Evolutionary conservation across 257 asterid species (phyloP).

Genomic region (Fraxinus excelsior): DNA sequence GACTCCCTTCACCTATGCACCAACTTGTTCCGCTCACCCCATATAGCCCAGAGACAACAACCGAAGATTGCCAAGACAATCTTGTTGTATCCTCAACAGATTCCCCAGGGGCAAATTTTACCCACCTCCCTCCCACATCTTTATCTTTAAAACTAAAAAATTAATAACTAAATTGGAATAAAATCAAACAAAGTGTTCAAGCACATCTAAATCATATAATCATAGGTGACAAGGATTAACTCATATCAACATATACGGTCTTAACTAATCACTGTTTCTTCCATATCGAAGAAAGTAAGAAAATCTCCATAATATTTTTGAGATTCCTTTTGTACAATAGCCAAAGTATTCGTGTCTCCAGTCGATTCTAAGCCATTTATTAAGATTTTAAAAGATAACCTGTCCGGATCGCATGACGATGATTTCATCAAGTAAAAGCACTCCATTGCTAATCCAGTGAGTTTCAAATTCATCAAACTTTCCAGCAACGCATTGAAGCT

Average conservation of each 20-base stretch:
- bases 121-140: too few relatives aligned
- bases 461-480: conserved; percentile 52
- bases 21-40: too few relatives aligned
- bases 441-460: conserved; percentile 52
- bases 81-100: too few relatives aligned
- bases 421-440: conserved; percentile 67
- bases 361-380: conserved; percentile 49
- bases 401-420: conserved; percentile 57
- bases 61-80: too few relatives aligned
- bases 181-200: too few relatives aligned
- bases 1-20: too few relatives aligned
- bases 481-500: conserved; percentile 61
- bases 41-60: too few relatives aligned
- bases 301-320: conserved; percentile 35
- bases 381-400: conserved; percentile 44
- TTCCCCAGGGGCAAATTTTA: too few relatives aligned
- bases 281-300: conserved; percentile 42
- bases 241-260: conserved; percentile 21
- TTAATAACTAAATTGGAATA: not conserved
- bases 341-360: conserved; percentile 41
- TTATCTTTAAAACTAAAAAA: too few relatives aligned
- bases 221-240: not conserved
- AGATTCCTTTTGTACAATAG: conserved; percentile 48
- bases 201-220: too few relatives aligned
- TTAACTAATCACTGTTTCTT: conserved; percentile 30